Percentiles rank a stretch among this genome's conserved stretches.
Evolutionary conservation across 805 yeast species (phyloP).

Genomic region (Cyberlindnera veronae): DNA sequence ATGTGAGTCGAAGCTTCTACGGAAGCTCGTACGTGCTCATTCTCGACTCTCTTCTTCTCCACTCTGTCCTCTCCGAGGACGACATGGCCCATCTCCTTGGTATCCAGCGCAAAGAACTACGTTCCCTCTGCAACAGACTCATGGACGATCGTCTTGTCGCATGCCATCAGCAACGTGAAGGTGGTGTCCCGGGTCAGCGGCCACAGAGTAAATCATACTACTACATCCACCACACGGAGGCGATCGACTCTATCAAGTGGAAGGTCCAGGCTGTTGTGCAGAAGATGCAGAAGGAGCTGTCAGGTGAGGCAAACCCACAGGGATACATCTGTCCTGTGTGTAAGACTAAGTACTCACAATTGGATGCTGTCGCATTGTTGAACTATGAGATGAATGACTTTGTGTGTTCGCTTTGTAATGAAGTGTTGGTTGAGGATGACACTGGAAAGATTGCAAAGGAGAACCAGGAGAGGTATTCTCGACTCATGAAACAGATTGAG

Average conservation of each 20-base stretch:
- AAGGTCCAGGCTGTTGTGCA: conserved; percentile 86
- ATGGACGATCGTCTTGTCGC: conserved; percentile 80
- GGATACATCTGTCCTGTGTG: conserved; percentile 92
- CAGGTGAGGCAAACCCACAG: conserved; percentile 84
- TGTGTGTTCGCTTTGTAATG: conserved; percentile 81
- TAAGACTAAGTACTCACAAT: conserved; percentile 70
- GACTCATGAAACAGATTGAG: conserved; percentile 83
- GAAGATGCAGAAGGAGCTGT: conserved; percentile 73
- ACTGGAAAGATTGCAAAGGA: conserved; percentile 75
- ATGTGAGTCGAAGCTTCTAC: conserved; percentile 85
- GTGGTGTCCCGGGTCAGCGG: conserved; percentile 37
- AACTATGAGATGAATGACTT: conserved; percentile 80
- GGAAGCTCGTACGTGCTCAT: conserved; percentile 79
- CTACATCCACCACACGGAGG: conserved; percentile 86
- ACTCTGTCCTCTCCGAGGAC: conserved; percentile 88
- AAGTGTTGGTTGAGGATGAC: conserved; percentile 79
- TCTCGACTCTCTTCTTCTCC: conserved; percentile 82
- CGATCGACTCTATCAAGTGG: conserved; percentile 96
- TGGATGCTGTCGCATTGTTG: conserved; percentile 81
- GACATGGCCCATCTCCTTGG: conserved; percentile 80
- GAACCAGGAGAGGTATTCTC: conserved; percentile 77
- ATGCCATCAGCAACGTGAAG: conserved; percentile 69
- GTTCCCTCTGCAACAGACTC: conserved; percentile 75
- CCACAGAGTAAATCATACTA: conserved; percentile 72
- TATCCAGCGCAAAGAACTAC: conserved; percentile 80